Base-by-base conservation (phyloP, 108 stramenopile genomes). In the Cyclostephanos invisitatus region DNA sequence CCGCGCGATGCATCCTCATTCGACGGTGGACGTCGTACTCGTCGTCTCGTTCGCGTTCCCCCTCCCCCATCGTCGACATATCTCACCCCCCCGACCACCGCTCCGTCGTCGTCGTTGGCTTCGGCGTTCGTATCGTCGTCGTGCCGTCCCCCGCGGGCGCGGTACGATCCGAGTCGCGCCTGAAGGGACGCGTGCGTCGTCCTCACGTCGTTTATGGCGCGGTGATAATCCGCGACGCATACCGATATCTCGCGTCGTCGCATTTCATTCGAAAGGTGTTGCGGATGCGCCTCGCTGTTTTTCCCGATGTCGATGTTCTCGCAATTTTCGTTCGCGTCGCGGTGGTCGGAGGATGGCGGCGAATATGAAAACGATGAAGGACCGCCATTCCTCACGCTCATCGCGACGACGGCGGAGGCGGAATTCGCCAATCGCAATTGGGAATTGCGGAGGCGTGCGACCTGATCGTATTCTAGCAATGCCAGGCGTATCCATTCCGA, bases 201-300 rank as follows among this genome's bases (percentile, higher is more conserved):
- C 48, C 80, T 51, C 29, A 75, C 80, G n/a, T 62, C 64, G 63
- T 81, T 70, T 46, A 81, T 81, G 2, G 53, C 54, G 3, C 49
- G 15, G 46, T 32, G 58, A 48, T 81, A 81, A 5, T 15, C 27
- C 15, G 70, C 51, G 7, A 81, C 5, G 27, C 38, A 50, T 18
- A 67, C 65, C 27, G 54, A 10, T 12, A 75, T 10, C 66, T 66
- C 65, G 7, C 40, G 63, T 6, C 44, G 21, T 27, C 74, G 62
- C 42, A 75, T 60, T 58, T 59, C 42, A 35, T 3, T 18, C 18
- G 21, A 35, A 18, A 68, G 12, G 1, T 10, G 51, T 20, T 53
- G 61, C 25, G 50, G 53, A 48, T 62, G 38, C 25, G 44, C 36
- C 14, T 32, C 29, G 17, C 28, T 21, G 21, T n/a, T 7, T n/a